Evolutionary conservation across 345 rosid genomes (phyloP).

Genomic region (Corymbia maculata): DNA sequence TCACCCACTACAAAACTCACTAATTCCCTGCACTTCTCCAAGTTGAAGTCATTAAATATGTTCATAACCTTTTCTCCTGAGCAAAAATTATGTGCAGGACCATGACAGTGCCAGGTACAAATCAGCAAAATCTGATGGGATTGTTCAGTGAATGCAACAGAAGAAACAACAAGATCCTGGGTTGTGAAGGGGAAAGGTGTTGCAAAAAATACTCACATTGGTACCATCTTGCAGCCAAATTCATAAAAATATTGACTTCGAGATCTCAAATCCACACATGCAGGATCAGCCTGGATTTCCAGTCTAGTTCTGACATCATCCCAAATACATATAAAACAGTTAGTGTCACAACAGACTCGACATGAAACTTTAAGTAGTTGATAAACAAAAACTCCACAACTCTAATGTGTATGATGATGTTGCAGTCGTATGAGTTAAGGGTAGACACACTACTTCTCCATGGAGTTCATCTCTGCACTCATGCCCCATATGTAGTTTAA

Average conservation of each 20-base stretch:
- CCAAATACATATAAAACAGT: background rate
- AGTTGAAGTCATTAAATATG: background rate
- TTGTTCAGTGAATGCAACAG: background rate
- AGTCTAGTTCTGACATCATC: conserved; percentile 45
- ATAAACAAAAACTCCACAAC: background rate
- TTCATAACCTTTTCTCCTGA: background rate
- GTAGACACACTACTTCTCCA: background rate
- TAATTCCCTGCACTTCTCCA: background rate
- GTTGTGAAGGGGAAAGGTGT: background rate
- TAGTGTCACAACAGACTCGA: background rate
- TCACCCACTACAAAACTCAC: background rate
- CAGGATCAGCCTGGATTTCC: conserved; percentile 88
- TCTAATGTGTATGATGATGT: background rate
- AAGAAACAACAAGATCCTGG: background rate
- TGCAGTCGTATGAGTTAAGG: background rate
- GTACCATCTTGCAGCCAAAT: conserved; percentile 80
- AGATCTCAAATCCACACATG: conserved; percentile 75
- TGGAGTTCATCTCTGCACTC: background rate
- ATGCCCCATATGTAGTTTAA: background rate
- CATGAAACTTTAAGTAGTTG: background rate
- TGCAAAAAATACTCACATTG: conserved; percentile 44
- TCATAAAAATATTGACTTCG: conserved; percentile 70
- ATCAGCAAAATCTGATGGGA: background rate
- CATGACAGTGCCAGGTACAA: background rate
- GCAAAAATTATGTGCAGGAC: background rate